Conservation (phyloP, 2,329 filamentous ascomycete species). For the Juglanconis juglandina region DNA sequence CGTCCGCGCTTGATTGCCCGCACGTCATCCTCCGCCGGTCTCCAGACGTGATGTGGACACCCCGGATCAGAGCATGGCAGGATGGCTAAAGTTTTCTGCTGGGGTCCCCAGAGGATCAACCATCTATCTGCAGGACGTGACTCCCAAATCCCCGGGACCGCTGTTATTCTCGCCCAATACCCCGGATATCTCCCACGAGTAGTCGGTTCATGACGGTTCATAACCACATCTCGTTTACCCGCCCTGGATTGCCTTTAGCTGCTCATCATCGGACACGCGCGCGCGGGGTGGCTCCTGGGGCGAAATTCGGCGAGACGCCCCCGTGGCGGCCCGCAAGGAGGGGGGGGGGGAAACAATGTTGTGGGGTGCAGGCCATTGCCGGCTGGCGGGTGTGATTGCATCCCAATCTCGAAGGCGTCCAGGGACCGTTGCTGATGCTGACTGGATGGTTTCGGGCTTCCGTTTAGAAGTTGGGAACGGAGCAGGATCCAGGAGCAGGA, state of each 20-base stretch:
- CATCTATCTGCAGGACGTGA: neutral
- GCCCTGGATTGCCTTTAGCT: neutral
- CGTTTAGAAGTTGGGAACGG: neutral
- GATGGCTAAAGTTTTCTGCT: conserved; percentile 4
- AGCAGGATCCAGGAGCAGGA: neutral
- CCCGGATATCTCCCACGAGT: conserved; percentile 6
- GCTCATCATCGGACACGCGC: neutral
- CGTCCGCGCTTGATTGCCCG: neutral
- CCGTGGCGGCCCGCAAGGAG: neutral
- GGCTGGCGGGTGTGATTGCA: too few species aligned
- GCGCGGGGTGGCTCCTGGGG: neutral
- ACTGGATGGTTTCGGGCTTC: neutral
- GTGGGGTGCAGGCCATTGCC: neutral
- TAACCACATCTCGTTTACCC: too few species aligned
- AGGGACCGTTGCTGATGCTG: too few species aligned
- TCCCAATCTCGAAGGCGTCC: too few species aligned
- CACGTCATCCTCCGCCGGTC: conserved; percentile 4
- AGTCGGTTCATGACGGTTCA: neutral
- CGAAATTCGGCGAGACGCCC: neutral
- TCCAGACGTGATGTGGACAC: conserved; percentile 11
- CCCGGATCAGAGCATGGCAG: conserved; percentile 12
- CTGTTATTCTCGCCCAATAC: conserved; percentile 17
- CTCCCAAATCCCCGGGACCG: neutral
- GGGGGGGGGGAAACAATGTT: neutral
- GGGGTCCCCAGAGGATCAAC: conserved; percentile 13